Percentiles rank a stretch among this genome's conserved stretches.
phyloP scores from a whole-genome alignment of 441 rosid species.

The Euphorbia corollata region DNA sequence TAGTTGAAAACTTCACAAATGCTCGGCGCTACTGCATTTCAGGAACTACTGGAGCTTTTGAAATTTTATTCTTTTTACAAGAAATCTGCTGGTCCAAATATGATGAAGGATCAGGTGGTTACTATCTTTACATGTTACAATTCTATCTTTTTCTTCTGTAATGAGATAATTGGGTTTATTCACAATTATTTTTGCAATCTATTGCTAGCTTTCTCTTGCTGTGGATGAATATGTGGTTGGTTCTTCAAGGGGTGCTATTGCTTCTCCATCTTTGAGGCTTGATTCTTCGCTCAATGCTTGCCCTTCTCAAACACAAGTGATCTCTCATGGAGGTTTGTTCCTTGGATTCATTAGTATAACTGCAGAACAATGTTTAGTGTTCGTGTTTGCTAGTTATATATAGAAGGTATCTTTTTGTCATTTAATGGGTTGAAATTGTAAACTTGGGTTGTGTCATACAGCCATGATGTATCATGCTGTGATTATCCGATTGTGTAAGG shows the following conservation, averaged over 20 bases:
- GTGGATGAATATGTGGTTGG: constrained; percentile 19
- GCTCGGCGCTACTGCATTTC: constrained; percentile 14
- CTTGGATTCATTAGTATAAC: constrained; percentile 5
- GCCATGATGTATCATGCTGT: background rate
- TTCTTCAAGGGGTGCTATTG: constrained; percentile 26
- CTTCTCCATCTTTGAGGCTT: constrained; percentile 27
- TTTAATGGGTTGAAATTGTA: constrained; percentile 1
- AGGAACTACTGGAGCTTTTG: constrained; percentile 24
- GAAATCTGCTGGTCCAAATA: constrained; percentile 21
- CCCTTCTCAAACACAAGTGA: constrained; percentile 23
- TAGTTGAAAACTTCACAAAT: background rate
- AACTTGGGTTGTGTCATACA: background rate
- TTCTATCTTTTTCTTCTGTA: background rate
- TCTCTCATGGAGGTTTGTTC: constrained; percentile 36
- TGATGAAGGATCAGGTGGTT: constrained; percentile 31
- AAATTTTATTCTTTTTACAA: constrained; percentile 9
- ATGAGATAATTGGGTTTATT: background rate
- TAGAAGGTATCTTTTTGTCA: background rate
- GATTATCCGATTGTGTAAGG: constrained; percentile 4
- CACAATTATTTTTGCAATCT: constrained; percentile 11
- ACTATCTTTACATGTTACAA: background rate
- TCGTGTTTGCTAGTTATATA: background rate
- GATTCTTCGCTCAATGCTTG: constrained; percentile 25
- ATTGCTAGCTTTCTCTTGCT: constrained; percentile 18
- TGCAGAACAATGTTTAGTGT: background rate